Evolutionary conservation across 1,139 yeast species (phyloP).

Genomic region (Debaryomycetaceae sp.): DNA sequence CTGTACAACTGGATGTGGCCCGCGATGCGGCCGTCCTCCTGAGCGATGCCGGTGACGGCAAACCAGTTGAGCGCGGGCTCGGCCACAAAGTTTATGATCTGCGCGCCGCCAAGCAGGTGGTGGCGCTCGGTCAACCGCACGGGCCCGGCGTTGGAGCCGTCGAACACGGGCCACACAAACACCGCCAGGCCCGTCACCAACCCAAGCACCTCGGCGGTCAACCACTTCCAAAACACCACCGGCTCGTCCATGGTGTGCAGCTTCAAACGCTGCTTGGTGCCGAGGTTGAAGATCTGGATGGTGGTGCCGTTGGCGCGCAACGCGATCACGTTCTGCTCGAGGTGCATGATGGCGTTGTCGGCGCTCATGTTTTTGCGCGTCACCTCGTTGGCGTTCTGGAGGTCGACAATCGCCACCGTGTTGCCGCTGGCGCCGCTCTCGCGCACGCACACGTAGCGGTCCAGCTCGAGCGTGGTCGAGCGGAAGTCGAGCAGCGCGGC

Average conservation of each 20-base stretch:
- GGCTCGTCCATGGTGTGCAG: conserved; percentile 85
- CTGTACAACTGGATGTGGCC: conserved; percentile 95
- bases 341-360: conserved; percentile 97
- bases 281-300: conserved; percentile 88
- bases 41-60: conserved; percentile 92
- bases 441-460: conserved; percentile 83
- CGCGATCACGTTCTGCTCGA: conserved; percentile 80
- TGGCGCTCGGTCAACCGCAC: conserved; percentile 79
- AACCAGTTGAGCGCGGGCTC: conserved; percentile 87
- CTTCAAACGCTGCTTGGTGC: conserved; percentile 82
- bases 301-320: conserved; percentile 96
- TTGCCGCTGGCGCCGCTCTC: conserved; percentile 74
- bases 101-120: conserved; percentile 71
- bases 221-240: conserved; percentile 95
- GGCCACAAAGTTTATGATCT: conserved; percentile 86
- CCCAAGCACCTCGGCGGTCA: conserved; percentile 68
- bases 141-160: conserved; percentile 77
- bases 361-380: conserved; percentile 93
- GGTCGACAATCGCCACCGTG: conserved; percentile 87
- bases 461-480: conserved; percentile 92
- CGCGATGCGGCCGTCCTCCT: conserved; percentile 90
- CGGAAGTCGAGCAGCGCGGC: conserved; percentile 85
- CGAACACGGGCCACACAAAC: conserved; percentile 80
- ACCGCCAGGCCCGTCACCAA: conserved; percentile 75
- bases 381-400: conserved; percentile 68